phyloP scores from a whole-genome alignment of 2,329 filamentous ascomycete species.

The Aspergillus fijiensis region DNA sequence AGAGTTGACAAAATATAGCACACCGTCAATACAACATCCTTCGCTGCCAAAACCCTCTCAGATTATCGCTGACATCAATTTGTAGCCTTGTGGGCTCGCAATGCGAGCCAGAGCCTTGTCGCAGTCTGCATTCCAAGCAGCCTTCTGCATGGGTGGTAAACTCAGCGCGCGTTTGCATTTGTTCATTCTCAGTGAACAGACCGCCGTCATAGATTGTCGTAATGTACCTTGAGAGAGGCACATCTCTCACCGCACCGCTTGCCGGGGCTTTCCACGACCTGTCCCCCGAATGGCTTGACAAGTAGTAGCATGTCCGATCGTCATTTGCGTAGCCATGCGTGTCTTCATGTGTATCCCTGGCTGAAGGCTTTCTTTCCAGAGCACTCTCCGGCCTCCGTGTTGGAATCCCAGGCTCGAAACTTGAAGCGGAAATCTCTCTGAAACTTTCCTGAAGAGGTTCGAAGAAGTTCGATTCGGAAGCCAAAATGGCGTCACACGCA shows the following conservation, averaged over 20 bases:
- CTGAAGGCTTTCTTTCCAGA: too few relatives aligned
- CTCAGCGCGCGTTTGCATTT: not conserved
- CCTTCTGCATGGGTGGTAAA: not conserved
- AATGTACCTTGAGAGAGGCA: not conserved
- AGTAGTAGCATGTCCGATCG: not conserved
- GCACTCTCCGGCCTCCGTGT: too few relatives aligned
- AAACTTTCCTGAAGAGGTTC: not conserved
- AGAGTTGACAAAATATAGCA: not conserved
- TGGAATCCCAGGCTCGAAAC: not conserved
- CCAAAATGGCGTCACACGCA: not conserved
- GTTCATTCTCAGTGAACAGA: not conserved
- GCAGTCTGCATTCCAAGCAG: not conserved
- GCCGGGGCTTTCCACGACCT: not conserved
- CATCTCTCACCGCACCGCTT: not conserved
- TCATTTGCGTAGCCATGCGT: too few relatives aligned
- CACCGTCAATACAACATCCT: slow-evolving; percentile 26
- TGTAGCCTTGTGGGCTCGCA: not conserved
- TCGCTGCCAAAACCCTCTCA: slow-evolving; percentile 23
- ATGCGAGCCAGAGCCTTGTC: not conserved
- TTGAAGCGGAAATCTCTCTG: not conserved
- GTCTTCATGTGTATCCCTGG: too few relatives aligned
- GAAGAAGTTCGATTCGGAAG: not conserved
- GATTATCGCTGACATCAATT: not conserved
- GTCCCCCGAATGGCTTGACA: not conserved
- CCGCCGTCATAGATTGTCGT: not conserved